Conservation (phyloP, 495 filamentous ascomycete species). For the Cercophora sp. region DNA sequence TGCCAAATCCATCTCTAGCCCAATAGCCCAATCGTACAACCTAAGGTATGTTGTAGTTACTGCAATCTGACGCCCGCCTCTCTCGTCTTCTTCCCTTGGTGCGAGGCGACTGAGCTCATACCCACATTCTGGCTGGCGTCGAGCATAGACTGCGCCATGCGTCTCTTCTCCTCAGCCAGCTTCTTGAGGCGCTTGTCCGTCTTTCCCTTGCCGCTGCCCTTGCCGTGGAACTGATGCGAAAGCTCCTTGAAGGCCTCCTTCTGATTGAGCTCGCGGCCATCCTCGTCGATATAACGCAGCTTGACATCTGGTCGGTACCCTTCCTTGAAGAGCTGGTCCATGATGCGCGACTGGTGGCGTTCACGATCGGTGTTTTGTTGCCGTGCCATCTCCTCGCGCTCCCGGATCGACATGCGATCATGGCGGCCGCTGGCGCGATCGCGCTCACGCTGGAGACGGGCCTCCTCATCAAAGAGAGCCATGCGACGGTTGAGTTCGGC, state of each 20-base stretch:
- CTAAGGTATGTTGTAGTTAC: too few species aligned
- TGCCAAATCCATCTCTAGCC: background rate
- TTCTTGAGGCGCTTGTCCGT: constrained; percentile 95
- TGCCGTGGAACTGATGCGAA: constrained; percentile 96
- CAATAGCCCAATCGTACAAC: background rate
- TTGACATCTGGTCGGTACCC: constrained; percentile 88
- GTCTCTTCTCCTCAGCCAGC: constrained; percentile 91
- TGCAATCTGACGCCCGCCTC: constrained; percentile 87
- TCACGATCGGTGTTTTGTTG: constrained; percentile 85
- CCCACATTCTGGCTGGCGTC: constrained; percentile 79
- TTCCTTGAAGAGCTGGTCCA: constrained; percentile 77
- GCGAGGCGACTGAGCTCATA: constrained; percentile 74
- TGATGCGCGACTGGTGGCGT: constrained; percentile 69
- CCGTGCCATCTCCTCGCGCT: constrained; percentile 85
- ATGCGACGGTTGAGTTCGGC: constrained; percentile 70
- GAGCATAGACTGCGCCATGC: constrained; percentile 72
- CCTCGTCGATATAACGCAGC: constrained; percentile 85
- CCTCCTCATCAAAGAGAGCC: constrained; percentile 69
- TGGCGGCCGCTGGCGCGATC: constrained; percentile 78
- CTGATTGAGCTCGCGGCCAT: constrained; percentile 75
- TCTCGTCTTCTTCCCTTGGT: constrained; percentile 74
- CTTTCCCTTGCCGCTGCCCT: constrained; percentile 96
- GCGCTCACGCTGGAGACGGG: constrained; percentile 78
- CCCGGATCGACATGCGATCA: constrained; percentile 80
- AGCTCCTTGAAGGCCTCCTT: constrained; percentile 93